Evolutionary conservation across 2,329 filamentous ascomycete genomes (phyloP), one percentile per base, ranked within the genome.

Genomic region (Xylariaceae sp.): DNA sequence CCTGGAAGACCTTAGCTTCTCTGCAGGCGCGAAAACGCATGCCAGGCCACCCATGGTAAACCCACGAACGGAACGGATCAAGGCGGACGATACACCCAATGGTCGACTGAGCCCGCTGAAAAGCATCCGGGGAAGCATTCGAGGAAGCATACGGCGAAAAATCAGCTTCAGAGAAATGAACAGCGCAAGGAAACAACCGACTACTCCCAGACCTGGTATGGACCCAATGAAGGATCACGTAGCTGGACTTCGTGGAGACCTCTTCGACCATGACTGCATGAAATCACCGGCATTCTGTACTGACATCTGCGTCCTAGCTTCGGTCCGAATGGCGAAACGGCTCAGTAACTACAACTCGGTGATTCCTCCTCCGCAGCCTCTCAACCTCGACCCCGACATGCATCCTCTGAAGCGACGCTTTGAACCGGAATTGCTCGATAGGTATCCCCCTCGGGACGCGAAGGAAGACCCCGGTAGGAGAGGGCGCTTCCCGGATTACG

Each of bases 291-390:
- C 52, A 50, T 65, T 66, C 57, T 67, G 56, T 64, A 68, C 72
- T 76, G 68, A 74, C 66, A 61, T 64, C 49, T 67, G 59, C 64
- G 59, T 67, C 65, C 53, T 64, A 83, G 82, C 82, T 61, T 85
- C 82, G 51, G 76, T 85, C 64, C 87, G 92, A 67, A 96, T 92
- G 4, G 87, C 92, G 44, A 94, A 87, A 76, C 86, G 94, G 68
- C 78, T 97, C 65, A 97, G 93, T 74, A 96, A 96, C 73, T 99
- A 99, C 76, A 97, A 97, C 73, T 97, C 94, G 1, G 94, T 99
- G 55, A 97, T 99, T 56, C 94, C 94, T 11, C 87, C 86, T 1
- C 94, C 94, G 10, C 91, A 97, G 73, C 93, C 93, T 8, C 85
- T 97, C 64, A 90, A 95, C 59, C 85, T 88, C 55, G 89, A 93